Evolutionary conservation across 2,329 filamentous ascomycete genomes (phyloP), one percentile per base, ranked within the genome.

Genomic region (Pseudogymnoascus pannorum): DNA sequence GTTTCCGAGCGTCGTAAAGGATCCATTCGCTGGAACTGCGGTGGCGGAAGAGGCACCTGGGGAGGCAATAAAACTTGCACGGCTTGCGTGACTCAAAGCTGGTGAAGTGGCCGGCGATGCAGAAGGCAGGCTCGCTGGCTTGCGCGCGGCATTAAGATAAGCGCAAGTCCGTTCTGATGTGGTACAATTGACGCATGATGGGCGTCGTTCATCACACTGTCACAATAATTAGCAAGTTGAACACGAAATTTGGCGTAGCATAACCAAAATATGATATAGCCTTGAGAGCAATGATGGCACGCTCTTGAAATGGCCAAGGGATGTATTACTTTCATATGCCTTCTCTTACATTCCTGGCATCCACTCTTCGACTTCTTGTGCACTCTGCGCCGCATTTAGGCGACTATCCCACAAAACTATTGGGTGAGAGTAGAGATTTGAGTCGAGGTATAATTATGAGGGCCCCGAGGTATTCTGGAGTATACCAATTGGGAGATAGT

Each of bases 351-450:
- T 64, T 74, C 69, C 6, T 67, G 31, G 57, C 74, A 75, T 22
- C 74, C 74, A 62, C 71, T 72, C 42, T 72, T 68, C n/a, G 74
- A 75, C 64, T 75, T 76, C 40, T 66, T 70, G 62, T 75, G 74
- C 3, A 72, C 64, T 61, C 72, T 69, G 38, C 68, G 65, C 60
- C 64, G 63, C 61, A 66, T 66, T 54, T 54, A 5, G 24, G 9
- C 48, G n/a, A 18, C 3, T 54, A 54, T 5, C 9, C 26, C 48
- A 18, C 24, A 54, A 54, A 54, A 31, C 12, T 54, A 54, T 29
- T 9, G 48, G 5, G 16, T 5, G n/a, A 54, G 29, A 51, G 8
- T 9, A 29, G 48, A 7, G 24, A 14, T n/a, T 54, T 5, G 48
- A 54, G 26, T 54, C 3, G 48, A 54, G 26, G 26, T 14, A 12